Evolutionary conservation across 2,329 filamentous ascomycete species (phyloP), one percentile per base, ranked within the genome.

Genomic region (Pseudocercospora macadamiae): DNA sequence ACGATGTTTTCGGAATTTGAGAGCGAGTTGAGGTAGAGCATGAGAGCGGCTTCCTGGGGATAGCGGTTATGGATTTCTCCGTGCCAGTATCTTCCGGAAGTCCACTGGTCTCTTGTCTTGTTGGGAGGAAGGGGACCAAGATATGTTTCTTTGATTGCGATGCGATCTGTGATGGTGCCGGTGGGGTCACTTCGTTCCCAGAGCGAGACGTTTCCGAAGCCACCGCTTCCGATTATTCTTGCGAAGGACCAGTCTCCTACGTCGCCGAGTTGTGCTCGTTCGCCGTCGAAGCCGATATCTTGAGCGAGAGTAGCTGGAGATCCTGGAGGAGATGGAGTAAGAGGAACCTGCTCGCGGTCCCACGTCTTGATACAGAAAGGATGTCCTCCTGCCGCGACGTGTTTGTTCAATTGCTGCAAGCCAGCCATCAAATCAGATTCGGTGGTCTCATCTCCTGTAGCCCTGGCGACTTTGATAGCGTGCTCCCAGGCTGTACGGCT

Each of bases 71-170:
- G 16, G 8, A 30, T 30, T 6, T 21, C 18, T 16, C 12, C 32
- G 44, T 30, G 23, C 54, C 54, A 57, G 4, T n/a, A n/a, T 25
- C 48, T 37, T 4, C 10, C 5, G 12, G 10, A 7, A 25, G 42
- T 32, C 54, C 54, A 57, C 8, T 14, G 3, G 8, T 32, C 53
- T 23, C 32, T 23, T 3, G 37, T 10, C 8, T 47, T 47, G 3
- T 7, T 6, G 6, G 28, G 19, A 14, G 42, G 42, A 14, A 19
- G 21, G 28, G 53, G 26, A 6, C 19, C 26, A 6, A 51, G 36
- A 32, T 57, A 57, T 26, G 54, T 30, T 18, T 57, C 54, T 34
- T 57, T 57, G 45, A 57, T 19, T 3, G 37, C 47, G 8, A 36
- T 47, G 23, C 48, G 47, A n/a, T 21, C 47, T n/a, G 19, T 30